Evolutionary conservation across 768 basidiomycete species (phyloP).

Genomic region (Lentinula detonsa): DNA sequence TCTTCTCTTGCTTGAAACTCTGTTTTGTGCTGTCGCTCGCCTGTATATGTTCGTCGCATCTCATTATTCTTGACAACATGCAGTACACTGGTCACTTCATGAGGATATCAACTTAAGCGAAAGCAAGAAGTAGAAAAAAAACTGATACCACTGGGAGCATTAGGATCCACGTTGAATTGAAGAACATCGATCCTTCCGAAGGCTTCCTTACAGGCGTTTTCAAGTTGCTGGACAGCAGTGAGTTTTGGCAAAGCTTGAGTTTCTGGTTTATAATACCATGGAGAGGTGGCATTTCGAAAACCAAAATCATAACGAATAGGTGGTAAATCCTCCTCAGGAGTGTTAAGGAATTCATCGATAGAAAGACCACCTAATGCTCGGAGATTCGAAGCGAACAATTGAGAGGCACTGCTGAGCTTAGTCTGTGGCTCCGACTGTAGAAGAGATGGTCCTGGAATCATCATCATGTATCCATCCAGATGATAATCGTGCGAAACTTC

Average conservation of each 20-base stretch:
- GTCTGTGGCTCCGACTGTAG: background rate
- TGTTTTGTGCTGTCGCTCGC: background rate
- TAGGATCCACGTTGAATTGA: background rate
- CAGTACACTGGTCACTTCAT: background rate
- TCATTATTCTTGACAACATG: background rate
- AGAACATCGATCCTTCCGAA: background rate
- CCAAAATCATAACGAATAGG: slow-evolving; percentile 6
- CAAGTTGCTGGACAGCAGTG: background rate
- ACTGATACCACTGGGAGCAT: background rate
- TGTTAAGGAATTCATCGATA: slow-evolving; percentile 1
- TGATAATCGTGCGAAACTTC: background rate
- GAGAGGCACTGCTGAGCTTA: background rate
- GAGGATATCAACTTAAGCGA: background rate
- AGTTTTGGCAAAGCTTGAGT: background rate
- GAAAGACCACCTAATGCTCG: background rate
- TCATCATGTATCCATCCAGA: background rate
- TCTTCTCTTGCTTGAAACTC: background rate
- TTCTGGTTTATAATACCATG: background rate
- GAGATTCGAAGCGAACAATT: background rate
- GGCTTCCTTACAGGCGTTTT: background rate
- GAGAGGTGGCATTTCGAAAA: background rate
- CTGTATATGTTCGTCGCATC: background rate
- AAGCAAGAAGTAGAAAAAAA: background rate
- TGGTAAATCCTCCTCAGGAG: background rate
- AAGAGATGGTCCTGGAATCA: background rate